Evolutionary conservation across 2,329 filamentous ascomycete species (phyloP).

Genomic region (Myrmaecium sp.): DNA sequence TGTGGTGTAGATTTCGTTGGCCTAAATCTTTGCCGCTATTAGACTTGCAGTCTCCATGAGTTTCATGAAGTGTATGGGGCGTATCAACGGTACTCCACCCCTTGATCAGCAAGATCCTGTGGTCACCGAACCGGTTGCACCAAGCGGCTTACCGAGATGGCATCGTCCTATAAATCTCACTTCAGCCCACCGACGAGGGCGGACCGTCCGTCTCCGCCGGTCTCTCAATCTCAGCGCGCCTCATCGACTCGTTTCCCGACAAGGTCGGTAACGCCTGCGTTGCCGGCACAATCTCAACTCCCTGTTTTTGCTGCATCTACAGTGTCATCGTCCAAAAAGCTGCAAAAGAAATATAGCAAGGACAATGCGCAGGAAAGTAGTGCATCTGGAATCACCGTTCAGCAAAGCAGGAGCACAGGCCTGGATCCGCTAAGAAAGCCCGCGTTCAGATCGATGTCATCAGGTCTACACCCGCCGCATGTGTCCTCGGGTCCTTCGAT

Average conservation of each 20-base stretch:
- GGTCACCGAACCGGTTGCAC: no score
- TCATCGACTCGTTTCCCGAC: conserved; percentile 19
- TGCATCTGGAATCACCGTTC: conserved; percentile 9
- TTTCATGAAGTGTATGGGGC: no score
- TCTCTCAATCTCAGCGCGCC: conserved; percentile 11
- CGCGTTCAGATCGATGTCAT: no score
- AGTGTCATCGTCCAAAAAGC: conserved; percentile 14
- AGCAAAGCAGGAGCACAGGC: conserved; percentile 7
- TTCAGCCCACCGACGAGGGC: conserved; percentile 15
- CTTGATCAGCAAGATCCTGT: no score
- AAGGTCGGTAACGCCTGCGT: conserved; percentile 15
- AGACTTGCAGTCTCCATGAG: no score
- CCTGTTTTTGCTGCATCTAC: conserved; percentile 6
- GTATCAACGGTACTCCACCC: no score
- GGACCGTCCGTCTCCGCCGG: conserved; percentile 14
- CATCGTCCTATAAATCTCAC: conserved; percentile 23
- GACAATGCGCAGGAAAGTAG: conserved; percentile 12
- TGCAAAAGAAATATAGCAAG: conserved; percentile 18
- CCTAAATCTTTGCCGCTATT: no score
- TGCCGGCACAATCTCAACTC: conserved; percentile 12
- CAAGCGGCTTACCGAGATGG: conserved; percentile 19
- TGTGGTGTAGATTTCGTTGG: no score
- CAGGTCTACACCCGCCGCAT: conserved; percentile 10
- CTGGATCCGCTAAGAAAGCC: conserved; percentile 11
- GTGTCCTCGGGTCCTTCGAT: conserved; percentile 7